Evolutionary conservation across 257 asterid species (phyloP).

Genomic region (Capsicum rhomboideum): DNA sequence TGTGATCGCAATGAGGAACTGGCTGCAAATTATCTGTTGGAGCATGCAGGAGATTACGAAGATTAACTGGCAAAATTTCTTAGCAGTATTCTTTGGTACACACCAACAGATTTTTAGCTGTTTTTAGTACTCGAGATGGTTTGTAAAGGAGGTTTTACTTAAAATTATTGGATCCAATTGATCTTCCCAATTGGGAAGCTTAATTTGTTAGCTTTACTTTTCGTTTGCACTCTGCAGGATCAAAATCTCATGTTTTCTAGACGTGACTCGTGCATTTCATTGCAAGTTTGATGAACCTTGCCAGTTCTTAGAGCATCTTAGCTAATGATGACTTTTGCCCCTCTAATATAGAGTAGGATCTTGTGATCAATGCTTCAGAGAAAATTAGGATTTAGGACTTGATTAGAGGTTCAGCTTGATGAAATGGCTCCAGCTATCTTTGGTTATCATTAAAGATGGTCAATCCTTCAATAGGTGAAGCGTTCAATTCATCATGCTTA

Average conservation of each 20-base stretch:
- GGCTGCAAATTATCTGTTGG: slow-evolving; percentile 80
- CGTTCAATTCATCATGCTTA: not conserved
- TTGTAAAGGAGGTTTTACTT: not conserved
- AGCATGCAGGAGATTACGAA: slow-evolving; percentile 75
- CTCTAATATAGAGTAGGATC: too few species aligned
- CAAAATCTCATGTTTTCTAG: not conserved
- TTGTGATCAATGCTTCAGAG: too few species aligned
- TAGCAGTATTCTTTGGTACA: not conserved
- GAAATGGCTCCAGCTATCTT: not conserved
- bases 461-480: not conserved
- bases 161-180: not conserved
- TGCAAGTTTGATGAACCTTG: not conserved
- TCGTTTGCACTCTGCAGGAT: not conserved
- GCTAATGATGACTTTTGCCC: not conserved
- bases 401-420: not conserved
- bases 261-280: not conserved
- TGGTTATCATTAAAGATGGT: not conserved
- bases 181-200: not conserved
- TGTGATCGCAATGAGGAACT: slow-evolving; percentile 92
- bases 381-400: not conserved
- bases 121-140: not conserved
- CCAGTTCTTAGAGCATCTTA: not conserved
- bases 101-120: not conserved
- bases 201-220: not conserved
- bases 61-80: slow-evolving; percentile 25